Conservation (phyloP, 2,329 filamentous ascomycete genomes). For the Penicillium sp. region DNA sequence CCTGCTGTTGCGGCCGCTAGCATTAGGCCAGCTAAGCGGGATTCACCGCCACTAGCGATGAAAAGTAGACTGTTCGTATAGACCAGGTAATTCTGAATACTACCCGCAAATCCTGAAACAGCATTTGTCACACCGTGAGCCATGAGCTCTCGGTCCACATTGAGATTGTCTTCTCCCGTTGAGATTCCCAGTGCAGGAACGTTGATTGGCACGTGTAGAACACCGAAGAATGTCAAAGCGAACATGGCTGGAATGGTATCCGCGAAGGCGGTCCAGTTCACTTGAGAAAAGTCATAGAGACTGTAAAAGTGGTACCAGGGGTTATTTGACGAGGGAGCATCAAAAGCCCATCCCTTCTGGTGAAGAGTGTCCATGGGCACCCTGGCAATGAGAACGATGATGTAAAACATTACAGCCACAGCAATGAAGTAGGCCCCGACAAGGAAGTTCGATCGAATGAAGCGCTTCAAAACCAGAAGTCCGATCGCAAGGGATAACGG, state of each 20-base stretch:
- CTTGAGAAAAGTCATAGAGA: conserved; percentile 79
- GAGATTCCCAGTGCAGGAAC: conserved; percentile 90
- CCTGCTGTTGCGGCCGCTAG: conserved; percentile 77
- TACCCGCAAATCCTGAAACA: conserved; percentile 80
- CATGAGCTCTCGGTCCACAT: conserved; percentile 87
- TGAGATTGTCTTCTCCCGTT: conserved; percentile 86
- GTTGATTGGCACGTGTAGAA: conserved; percentile 97
- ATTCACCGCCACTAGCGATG: conserved; percentile 87
- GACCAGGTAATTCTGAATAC: conserved; percentile 93
- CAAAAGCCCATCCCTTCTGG: conserved; percentile 83
- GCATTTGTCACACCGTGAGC: conserved; percentile 93
- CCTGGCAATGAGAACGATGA: conserved; percentile 53
- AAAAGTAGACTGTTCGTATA: conserved; percentile 98
- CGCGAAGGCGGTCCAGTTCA: conserved; percentile 80
- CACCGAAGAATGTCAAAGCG: conserved; percentile 93
- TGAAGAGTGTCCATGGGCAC: conserved; percentile 69
- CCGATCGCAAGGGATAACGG: conserved; percentile 75
- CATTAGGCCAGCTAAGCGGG: conserved; percentile 79
- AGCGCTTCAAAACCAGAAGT: conserved; percentile 74
- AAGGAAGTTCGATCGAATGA: conserved; percentile 78
- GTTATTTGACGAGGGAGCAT: conserved; percentile 77
- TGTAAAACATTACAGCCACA: conserved; percentile 62
- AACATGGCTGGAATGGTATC: conserved; percentile 92
- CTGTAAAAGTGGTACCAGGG: conserved; percentile 99
- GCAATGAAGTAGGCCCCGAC: conserved; percentile 85